Percentiles rank a stretch among this genome's conserved stretches.
These are phyloP conservation scores for Dysphania ambrosioides DNA, from an alignment of 148 eudicot genomes.

Conservation along the genomic window DNA sequence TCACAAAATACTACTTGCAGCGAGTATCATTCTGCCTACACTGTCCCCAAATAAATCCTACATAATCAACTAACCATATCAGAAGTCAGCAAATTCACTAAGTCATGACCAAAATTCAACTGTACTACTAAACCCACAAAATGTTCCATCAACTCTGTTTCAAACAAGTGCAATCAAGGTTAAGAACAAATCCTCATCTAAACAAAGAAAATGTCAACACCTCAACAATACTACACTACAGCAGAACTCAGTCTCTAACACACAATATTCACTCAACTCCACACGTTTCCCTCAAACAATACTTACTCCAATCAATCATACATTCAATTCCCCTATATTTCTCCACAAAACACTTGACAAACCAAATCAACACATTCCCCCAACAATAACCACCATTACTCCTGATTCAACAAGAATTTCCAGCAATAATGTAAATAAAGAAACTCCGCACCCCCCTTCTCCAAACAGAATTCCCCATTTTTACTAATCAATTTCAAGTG, in stretches of 20 bases:
- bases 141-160: not conserved
- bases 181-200: not conserved
- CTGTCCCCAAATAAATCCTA: no score
- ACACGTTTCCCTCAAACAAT: not conserved
- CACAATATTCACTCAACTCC: not conserved
- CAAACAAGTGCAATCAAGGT: no score
- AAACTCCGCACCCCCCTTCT: no score
- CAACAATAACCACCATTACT: no score
- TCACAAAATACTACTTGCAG: no score
- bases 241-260: not conserved
- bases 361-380: not conserved
- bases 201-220: not conserved
- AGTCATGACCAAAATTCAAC: not conserved
- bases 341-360: not conserved
- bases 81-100: no score
- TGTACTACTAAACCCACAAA: not conserved
- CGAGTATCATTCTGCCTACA: no score
- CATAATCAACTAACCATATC: no score
- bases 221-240: not conserved
- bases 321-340: not conserved
- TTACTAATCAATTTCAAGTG: no score
- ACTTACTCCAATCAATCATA: not conserved
- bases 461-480: no score
- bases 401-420: no score
- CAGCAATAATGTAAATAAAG: no score